Conservation (phyloP, 2,329 filamentous ascomycete genomes). For the Cladorrhinum sp. region DNA sequence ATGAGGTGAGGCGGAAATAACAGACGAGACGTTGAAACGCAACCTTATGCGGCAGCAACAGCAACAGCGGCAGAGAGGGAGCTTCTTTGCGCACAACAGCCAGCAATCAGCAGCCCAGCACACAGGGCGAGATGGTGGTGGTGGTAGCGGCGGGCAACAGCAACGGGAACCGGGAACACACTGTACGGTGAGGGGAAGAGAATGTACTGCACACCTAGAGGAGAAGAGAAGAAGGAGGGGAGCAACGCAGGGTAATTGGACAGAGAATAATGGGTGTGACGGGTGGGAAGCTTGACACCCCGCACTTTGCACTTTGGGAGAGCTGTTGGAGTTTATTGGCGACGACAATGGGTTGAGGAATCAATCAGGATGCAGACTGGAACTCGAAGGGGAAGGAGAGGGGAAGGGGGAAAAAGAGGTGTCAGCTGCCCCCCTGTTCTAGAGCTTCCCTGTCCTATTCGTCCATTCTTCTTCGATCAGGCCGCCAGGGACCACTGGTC, state of each 20-base stretch:
- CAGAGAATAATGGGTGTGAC: constrained; percentile 8
- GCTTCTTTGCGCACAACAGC: background rate
- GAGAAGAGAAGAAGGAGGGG: constrained; percentile 12
- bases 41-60: background rate
- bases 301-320: constrained; percentile 11
- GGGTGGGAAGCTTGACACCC: constrained; percentile 10
- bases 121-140: background rate
- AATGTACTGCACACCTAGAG: no score
- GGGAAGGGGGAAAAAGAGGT: background rate
- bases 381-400: background rate
- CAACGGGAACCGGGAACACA: background rate
- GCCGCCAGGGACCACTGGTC: background rate
- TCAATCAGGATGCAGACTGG: background rate
- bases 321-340: background rate
- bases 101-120: background rate
- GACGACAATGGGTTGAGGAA: background rate
- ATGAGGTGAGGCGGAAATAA: background rate
- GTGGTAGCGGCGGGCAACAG: background rate
- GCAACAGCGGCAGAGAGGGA: background rate
- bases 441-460: background rate
- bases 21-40: background rate
- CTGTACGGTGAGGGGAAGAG: background rate
- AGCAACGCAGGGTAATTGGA: constrained; percentile 10
- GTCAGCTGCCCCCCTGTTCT: background rate
- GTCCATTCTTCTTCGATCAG: background rate